These are phyloP conservation scores for Aureobasidium melanogenum DNA, from an alignment of 2,329 filamentous ascomycete genomes.

Conservation along the genomic window DNA sequence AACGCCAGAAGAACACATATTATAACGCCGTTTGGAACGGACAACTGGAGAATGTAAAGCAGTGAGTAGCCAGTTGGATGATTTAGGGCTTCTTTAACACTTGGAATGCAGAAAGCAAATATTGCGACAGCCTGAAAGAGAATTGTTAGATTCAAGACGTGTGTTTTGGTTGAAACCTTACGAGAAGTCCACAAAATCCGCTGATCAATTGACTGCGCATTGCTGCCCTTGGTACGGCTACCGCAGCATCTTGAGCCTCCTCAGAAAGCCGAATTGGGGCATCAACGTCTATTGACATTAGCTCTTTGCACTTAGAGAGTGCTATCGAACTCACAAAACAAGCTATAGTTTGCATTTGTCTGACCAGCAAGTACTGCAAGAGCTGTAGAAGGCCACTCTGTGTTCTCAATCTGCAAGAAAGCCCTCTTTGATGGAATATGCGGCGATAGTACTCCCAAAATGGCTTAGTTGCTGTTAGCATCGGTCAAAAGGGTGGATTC, in stretches of 20 bases:
- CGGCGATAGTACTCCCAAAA: slow-evolving; percentile 19
- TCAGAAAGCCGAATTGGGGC: slow-evolving; percentile 18
- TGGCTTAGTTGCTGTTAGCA: neutral
- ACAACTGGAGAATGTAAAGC: slow-evolving; percentile 25
- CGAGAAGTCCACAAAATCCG: slow-evolving; percentile 17
- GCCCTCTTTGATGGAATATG: slow-evolving; percentile 21
- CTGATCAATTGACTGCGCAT: slow-evolving; percentile 21
- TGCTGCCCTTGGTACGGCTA: slow-evolving; percentile 22
- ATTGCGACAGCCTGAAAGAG: slow-evolving; percentile 14
- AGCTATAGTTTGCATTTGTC: slow-evolving; percentile 12
- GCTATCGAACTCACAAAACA: neutral
- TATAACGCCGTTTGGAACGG: neutral
- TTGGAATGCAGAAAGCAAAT: slow-evolving; percentile 21
- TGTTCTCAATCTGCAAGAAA: slow-evolving; percentile 29
- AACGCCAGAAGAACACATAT: neutral
- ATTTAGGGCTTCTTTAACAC: slow-evolving; percentile 20
- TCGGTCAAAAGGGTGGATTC: neutral
- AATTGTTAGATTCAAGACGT: neutral
- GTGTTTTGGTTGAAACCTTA: neutral
- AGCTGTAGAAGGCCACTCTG: slow-evolving; percentile 27
- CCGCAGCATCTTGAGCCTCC: slow-evolving; percentile 22
- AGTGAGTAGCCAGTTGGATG: slow-evolving; percentile 28
- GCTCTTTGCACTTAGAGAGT: neutral
- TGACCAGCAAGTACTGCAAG: slow-evolving; percentile 25
- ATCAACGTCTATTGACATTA: slow-evolving; percentile 1